Percentiles rank a stretch among this genome's conserved stretches.
These are phyloP conservation scores for Fusarium nelsonii DNA, from an alignment of 2,329 filamentous ascomycete species.

Conservation along the genomic window DNA sequence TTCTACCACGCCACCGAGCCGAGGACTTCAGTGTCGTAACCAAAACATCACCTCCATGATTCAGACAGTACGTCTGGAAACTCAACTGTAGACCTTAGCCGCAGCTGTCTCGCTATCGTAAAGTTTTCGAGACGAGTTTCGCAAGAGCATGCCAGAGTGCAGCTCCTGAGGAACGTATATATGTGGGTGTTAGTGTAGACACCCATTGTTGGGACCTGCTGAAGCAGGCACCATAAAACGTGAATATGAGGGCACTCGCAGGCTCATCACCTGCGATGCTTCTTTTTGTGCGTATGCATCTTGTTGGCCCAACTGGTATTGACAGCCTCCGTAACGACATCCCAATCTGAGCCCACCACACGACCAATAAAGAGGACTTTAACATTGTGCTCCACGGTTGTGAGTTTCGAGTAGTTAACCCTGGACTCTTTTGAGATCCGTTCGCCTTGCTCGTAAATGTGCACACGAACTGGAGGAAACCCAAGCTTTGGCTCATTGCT, in stretches of 20 bases:
- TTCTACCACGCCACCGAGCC: background rate
- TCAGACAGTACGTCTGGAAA: constrained; percentile 13
- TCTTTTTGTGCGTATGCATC: constrained; percentile 53
- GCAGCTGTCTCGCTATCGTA: constrained; percentile 22
- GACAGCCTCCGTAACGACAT: constrained; percentile 59
- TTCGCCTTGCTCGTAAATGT: constrained; percentile 59
- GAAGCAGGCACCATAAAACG: constrained; percentile 43
- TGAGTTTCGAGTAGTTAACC: constrained; percentile 69
- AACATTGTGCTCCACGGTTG: constrained; percentile 69
- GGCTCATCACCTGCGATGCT: constrained; percentile 36
- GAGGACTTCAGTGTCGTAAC: background rate
- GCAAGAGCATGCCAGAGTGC: constrained; percentile 34
- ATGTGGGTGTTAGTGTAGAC: constrained; percentile 39
- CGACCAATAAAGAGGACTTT: constrained; percentile 69
- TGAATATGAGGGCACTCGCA: constrained; percentile 36
- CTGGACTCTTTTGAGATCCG: constrained; percentile 64
- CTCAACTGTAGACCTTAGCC: constrained; percentile 1
- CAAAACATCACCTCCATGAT: background rate
- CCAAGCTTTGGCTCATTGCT: constrained; percentile 62
- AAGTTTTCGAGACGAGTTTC: constrained; percentile 37
- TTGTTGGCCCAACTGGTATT: constrained; percentile 64
- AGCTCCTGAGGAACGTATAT: constrained; percentile 51
- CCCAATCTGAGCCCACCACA: constrained; percentile 56
- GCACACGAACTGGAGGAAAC: constrained; percentile 60
- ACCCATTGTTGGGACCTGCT: constrained; percentile 40